A percentile compares a stretch with the other conserved stretches of the same genome.
Evolutionary conservation across 345 rosid species (phyloP).

Genomic region (Streptanthus diversifolius): DNA sequence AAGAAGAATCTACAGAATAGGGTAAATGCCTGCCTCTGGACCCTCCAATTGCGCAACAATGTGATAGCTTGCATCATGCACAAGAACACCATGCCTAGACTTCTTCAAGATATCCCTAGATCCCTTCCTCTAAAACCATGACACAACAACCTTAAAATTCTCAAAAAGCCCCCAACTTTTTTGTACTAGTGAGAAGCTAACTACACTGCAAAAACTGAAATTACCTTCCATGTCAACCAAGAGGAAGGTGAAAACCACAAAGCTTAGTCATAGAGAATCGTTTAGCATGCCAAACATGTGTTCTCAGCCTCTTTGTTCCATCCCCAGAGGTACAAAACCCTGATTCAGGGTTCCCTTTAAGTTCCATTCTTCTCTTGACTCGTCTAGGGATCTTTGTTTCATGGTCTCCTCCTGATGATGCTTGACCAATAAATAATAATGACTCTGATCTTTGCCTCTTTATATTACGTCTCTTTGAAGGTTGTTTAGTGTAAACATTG

Average conservation of each 20-base stretch:
- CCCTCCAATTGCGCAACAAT: constrained; percentile 66
- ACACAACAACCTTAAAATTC: background rate
- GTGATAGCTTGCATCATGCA: constrained; percentile 78
- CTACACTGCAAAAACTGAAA: background rate
- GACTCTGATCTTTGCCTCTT: constrained; percentile 44
- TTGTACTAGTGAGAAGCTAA: constrained; percentile 1
- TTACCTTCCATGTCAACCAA: constrained; percentile 87
- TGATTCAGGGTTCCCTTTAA: constrained; percentile 50
- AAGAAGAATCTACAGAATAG: constrained; percentile 1
- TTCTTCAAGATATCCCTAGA: constrained; percentile 79
- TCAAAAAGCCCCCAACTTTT: background rate
- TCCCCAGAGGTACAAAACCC: constrained; percentile 73
- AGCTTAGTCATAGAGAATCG: constrained; percentile 77
- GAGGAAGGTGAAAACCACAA: constrained; percentile 87
- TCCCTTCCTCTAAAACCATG: constrained; percentile 64
- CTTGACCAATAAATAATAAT: constrained; percentile 11
- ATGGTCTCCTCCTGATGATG: constrained; percentile 5
- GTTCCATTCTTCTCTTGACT: constrained; percentile 56
- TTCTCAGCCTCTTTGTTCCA: constrained; percentile 82
- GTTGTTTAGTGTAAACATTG: constrained; percentile 51
- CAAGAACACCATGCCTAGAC: constrained; percentile 56
- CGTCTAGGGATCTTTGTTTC: constrained; percentile 45
- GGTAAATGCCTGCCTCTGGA: constrained; percentile 57
- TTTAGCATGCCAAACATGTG: constrained; percentile 94
- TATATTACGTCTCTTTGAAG: constrained; percentile 43